Evolutionary conservation across 805 yeast species (phyloP).

Genomic region (Priceomyces melissophilus): DNA sequence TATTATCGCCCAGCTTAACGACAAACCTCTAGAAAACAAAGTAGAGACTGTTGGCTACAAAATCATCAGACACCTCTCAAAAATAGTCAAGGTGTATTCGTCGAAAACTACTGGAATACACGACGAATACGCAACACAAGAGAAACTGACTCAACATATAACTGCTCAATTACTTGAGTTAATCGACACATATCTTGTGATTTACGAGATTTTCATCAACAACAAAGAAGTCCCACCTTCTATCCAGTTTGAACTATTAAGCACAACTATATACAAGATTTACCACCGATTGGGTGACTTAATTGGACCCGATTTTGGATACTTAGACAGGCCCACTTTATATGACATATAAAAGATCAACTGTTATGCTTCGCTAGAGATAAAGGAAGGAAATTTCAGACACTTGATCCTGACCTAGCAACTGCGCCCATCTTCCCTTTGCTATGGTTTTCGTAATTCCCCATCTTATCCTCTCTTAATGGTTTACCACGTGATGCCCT

Average conservation of each 20-base stretch:
- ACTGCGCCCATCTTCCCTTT: neutral
- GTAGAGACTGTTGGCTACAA: conserved; percentile 8
- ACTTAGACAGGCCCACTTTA: conserved; percentile 8
- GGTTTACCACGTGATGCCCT: too few relatives aligned
- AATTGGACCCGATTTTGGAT: conserved; percentile 3
- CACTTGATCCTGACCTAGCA: too few relatives aligned
- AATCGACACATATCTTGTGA: conserved; percentile 11
- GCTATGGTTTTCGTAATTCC: neutral
- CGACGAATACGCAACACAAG: neutral
- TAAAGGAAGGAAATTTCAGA: too few relatives aligned
- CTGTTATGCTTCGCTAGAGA: too few relatives aligned
- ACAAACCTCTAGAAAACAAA: conserved; percentile 10
- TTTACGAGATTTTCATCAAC: conserved; percentile 12
- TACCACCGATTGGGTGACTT: conserved; percentile 3
- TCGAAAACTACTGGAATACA: neutral
- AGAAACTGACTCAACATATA: conserved; percentile 1
- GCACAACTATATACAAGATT: conserved; percentile 8
- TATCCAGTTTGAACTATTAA: conserved; percentile 14
- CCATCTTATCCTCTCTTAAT: too few relatives aligned
- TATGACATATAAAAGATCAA: conserved; percentile 14
- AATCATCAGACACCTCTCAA: conserved; percentile 1
- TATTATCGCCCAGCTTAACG: conserved; percentile 8
- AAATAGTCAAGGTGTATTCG: neutral
- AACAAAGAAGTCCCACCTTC: conserved; percentile 11
- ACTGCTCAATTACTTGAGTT: conserved; percentile 5